Percentiles rank a stretch among this genome's conserved stretches.
Evolutionary conservation across 495 filamentous ascomycete species (phyloP).

Genomic region (Poronia punctata): DNA sequence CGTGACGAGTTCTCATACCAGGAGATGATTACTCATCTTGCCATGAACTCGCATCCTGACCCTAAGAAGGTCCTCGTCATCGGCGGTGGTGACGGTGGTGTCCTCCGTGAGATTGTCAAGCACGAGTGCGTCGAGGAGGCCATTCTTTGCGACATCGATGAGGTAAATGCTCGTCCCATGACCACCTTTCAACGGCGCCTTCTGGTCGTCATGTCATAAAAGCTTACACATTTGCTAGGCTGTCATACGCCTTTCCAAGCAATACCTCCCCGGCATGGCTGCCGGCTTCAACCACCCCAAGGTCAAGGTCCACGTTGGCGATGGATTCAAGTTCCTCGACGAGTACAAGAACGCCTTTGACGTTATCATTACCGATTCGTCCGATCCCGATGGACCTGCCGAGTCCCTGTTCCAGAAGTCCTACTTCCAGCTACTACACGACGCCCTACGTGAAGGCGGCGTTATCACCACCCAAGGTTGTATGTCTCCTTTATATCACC

Average conservation of each 20-base stretch:
- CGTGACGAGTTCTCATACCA: slow-evolving; percentile 99
- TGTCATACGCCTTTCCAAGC: slow-evolving; percentile 96
- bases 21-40: slow-evolving; percentile 99
- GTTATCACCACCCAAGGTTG: slow-evolving; percentile 99
- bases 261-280: slow-evolving; percentile 94
- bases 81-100: slow-evolving; percentile 93
- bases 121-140: slow-evolving; percentile 91
- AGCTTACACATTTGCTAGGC: slow-evolving; percentile 45
- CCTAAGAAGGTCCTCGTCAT: slow-evolving; percentile 98
- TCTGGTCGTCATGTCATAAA: too few species aligned
- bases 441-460: slow-evolving; percentile 86
- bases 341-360: slow-evolving; percentile 93
- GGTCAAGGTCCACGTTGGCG: slow-evolving; percentile 82
- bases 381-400: slow-evolving; percentile 93
- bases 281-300: slow-evolving; percentile 89
- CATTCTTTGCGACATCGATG: slow-evolving; percentile 95
- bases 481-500: slow-evolving; percentile 66
- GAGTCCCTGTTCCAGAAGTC: slow-evolving; percentile 96
- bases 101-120: slow-evolving; percentile 96
- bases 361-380: slow-evolving; percentile 98
- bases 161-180: too few species aligned
- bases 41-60: slow-evolving; percentile 96
- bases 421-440: slow-evolving; percentile 89
- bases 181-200: too few species aligned
- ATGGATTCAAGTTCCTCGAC: slow-evolving; percentile 96